Percentiles rank a stretch among this genome's conserved stretches.
Evolutionary conservation across 225 moss, liverwort and hornwort species (phyloP).

Genomic region (Marchantia paleacea): DNA sequence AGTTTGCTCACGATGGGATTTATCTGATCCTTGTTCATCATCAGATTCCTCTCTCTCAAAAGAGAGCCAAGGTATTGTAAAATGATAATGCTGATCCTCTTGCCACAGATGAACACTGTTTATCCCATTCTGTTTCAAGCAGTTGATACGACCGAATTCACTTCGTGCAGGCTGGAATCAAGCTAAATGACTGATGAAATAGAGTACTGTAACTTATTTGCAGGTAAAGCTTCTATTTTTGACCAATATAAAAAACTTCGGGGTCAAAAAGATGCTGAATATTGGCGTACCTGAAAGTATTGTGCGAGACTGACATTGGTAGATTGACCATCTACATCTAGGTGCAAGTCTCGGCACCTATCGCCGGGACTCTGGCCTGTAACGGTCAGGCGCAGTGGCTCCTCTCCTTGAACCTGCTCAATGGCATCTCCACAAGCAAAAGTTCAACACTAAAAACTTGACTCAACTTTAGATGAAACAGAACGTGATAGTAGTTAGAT

Average conservation of each 20-base stretch:
- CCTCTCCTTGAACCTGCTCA: slow-evolving; percentile 31
- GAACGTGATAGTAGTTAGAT: too few relatives aligned
- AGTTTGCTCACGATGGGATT: slow-evolving; percentile 40
- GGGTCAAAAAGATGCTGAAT: background rate
- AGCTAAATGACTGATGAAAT: background rate
- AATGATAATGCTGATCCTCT: slow-evolving; percentile 72
- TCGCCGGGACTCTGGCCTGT: slow-evolving; percentile 9
- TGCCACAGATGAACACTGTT: slow-evolving; percentile 76
- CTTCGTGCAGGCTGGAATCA: too few relatives aligned
- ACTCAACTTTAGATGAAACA: too few relatives aligned
- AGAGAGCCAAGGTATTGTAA: slow-evolving; percentile 49
- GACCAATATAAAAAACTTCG: background rate
- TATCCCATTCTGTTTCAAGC: slow-evolving; percentile 47
- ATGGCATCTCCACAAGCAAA: background rate
- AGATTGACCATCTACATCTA: slow-evolving; percentile 35
- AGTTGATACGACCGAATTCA: background rate
- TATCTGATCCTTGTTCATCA: slow-evolving; percentile 29
- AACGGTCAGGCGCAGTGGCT: slow-evolving; percentile 27
- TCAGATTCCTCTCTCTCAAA: slow-evolving; percentile 40
- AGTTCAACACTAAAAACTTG: too few relatives aligned
- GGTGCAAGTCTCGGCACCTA: slow-evolving; percentile 23
- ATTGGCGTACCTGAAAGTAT: slow-evolving; percentile 36
- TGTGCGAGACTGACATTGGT: slow-evolving; percentile 37
- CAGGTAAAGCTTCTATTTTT: background rate
- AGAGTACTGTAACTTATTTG: background rate